phyloP scores from a whole-genome alignment of 371 early-diverging fungal species.

The Mucor lusitanicus region DNA sequence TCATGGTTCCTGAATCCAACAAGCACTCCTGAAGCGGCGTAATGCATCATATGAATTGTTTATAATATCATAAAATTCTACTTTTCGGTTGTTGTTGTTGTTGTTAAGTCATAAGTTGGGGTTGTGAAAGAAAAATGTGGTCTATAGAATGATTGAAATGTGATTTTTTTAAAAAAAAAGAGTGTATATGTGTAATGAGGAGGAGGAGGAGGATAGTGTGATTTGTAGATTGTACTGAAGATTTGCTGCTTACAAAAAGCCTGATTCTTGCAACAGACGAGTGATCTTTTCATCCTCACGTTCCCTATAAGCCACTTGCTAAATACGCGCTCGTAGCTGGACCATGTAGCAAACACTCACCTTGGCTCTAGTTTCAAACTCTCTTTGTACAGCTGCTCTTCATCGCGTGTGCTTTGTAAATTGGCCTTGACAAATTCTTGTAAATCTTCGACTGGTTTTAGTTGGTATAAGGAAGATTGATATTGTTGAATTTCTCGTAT shows the following conservation, averaged over 20 bases:
- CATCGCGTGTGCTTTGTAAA: conserved; percentile 64
- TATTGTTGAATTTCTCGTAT: conserved; percentile 91
- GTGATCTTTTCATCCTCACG: conserved; percentile 90
- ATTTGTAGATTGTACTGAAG: not conserved
- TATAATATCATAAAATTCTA: too few species aligned
- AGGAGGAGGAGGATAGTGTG: too few species aligned
- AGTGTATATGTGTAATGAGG: not conserved
- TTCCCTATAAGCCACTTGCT: conserved; percentile 52
- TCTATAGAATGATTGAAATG: too few species aligned
- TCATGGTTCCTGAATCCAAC: too few species aligned
- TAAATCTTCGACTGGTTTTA: conserved; percentile 79
- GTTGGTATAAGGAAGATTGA: conserved; percentile 80
- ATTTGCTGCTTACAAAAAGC: conserved; percentile 65
- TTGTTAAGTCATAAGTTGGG: too few species aligned
- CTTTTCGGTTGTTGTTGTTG: too few species aligned
- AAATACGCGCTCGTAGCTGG: not conserved
- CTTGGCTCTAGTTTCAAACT: conserved; percentile 73
- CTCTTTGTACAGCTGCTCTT: conserved; percentile 70
- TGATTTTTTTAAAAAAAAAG: not conserved
- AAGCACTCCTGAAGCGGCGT: too few species aligned
- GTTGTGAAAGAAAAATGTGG: too few species aligned
- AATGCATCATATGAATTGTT: too few species aligned
- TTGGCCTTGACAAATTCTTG: conserved; percentile 76
- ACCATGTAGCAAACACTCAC: conserved; percentile 20
- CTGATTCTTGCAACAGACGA: conserved; percentile 80